Evolutionary conservation across 169 alveolate species (phyloP).

Genomic region (Plasmodium vivax): DNA sequence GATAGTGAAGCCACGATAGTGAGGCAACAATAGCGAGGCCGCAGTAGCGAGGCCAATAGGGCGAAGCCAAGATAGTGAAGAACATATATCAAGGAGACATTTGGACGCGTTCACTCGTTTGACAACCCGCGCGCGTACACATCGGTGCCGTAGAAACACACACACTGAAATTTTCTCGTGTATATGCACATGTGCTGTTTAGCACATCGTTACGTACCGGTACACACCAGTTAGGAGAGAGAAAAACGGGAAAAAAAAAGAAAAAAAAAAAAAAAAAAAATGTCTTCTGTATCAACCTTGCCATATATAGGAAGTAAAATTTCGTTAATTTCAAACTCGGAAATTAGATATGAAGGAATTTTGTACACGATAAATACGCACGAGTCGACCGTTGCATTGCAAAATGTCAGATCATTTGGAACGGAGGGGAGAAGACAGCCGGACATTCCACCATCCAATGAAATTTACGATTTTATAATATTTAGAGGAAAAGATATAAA

Average conservation of each 20-base stretch:
- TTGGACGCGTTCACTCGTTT: neutral
- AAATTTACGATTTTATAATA: constrained; percentile 86
- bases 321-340: constrained; percentile 83
- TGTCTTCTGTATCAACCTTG: constrained; percentile 81
- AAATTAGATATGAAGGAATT: constrained; percentile 89
- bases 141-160: neutral
- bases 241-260: neutral
- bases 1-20: neutral
- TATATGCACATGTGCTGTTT: neutral
- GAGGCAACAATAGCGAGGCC: neutral
- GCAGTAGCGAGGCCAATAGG: neutral
- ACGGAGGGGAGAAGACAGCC: constrained; percentile 90
- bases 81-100: neutral
- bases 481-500: constrained; percentile 88
- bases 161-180: neutral
- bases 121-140: neutral
- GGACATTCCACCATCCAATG: constrained; percentile 88
- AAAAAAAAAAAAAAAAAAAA: constrained; percentile 6
- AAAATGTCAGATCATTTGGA: constrained; percentile 90
- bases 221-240: neutral
- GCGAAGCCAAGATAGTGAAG: neutral
- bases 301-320: constrained; percentile 86
- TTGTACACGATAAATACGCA: constrained; percentile 89
- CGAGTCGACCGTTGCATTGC: constrained; percentile 88
- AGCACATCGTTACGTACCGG: neutral